Percentiles rank a stretch among this genome's conserved stretches.
Evolutionary conservation across 768 basidiomycete genomes (phyloP).

Genomic region (Boletus rufocinnamomeus): DNA sequence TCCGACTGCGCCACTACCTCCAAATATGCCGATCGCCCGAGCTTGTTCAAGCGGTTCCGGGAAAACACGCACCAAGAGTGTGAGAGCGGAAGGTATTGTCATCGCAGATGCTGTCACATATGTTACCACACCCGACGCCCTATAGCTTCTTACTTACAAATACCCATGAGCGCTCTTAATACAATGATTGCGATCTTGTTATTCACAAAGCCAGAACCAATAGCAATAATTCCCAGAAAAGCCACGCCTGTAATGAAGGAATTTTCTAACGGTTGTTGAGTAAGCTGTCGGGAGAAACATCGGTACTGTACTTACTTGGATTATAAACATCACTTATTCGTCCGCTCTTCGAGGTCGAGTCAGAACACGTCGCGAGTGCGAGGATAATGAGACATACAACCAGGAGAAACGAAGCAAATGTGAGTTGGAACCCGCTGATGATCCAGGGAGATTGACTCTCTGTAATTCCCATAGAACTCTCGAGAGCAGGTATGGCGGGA

Average conservation of each 20-base stretch:
- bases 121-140: slow-evolving; percentile 4
- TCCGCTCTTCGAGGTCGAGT: slow-evolving; percentile 22
- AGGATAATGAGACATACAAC: slow-evolving; percentile 17
- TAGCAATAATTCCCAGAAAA: slow-evolving; percentile 44
- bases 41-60: slow-evolving; percentile 49
- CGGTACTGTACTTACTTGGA: slow-evolving; percentile 31
- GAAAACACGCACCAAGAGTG: slow-evolving; percentile 52
- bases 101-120: slow-evolving; percentile 43
- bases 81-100: slow-evolving; percentile 52
- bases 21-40: slow-evolving; percentile 50
- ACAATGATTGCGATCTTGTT: slow-evolving; percentile 50
- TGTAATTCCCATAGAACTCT: slow-evolving; percentile 14
- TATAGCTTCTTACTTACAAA: slow-evolving; percentile 31
- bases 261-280: slow-evolving; percentile 39
- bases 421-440: slow-evolving; percentile 45
- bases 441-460: slow-evolving; percentile 36
- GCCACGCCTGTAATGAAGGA: slow-evolving; percentile 46
- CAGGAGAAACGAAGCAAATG: slow-evolving; percentile 43
- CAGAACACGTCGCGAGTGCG: slow-evolving; percentile 4
- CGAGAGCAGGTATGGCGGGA: slow-evolving; percentile 41
- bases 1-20: slow-evolving; percentile 46
- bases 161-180: slow-evolving; percentile 52
- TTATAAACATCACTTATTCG: slow-evolving; percentile 28
- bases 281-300: slow-evolving; percentile 27
- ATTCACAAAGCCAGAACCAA: slow-evolving; percentile 47